These are phyloP conservation scores for Pythium diclinum DNA, from an alignment of 352 stramenopile species.

Conservation along the genomic window DNA sequence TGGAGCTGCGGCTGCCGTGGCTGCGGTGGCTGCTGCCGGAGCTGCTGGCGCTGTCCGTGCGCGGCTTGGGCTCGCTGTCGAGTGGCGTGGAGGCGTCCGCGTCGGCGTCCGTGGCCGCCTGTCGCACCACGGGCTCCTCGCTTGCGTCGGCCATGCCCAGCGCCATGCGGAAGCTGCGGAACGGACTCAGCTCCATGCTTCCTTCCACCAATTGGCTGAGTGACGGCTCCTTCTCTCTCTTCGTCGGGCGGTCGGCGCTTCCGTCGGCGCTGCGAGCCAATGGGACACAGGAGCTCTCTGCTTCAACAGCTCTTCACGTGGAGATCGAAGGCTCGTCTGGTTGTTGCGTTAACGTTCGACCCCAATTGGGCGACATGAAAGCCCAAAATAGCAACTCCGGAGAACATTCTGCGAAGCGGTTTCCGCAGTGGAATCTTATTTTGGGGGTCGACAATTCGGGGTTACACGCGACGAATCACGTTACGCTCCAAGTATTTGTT, in stretches of 20 bases:
- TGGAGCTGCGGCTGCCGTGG: constrained; percentile 21
- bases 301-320: background rate
- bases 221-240: background rate
- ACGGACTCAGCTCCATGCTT: constrained; percentile 28
- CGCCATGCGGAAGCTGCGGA: constrained; percentile 33
- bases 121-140: background rate
- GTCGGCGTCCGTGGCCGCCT: background rate
- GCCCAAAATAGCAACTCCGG: background rate
- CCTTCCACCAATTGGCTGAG: background rate
- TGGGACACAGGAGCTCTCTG: background rate
- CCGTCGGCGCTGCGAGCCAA: background rate
- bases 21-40: constrained; percentile 23
- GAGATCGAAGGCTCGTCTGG: background rate
- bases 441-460: background rate
- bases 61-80: constrained; percentile 9
- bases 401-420: constrained; percentile 1
- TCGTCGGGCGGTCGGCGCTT: background rate
- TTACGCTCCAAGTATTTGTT: background rate
- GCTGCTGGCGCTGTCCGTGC: constrained; percentile 27
- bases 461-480: background rate
- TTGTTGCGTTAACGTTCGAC: background rate
- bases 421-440: background rate
- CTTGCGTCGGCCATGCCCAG: constrained; percentile 18
- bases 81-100: too few species aligned
- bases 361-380: background rate